Evolutionary conservation across 2,329 filamentous ascomycete species (phyloP), one percentile per base, ranked within the genome.

Genomic region (Colletotrichum caudatum): DNA sequence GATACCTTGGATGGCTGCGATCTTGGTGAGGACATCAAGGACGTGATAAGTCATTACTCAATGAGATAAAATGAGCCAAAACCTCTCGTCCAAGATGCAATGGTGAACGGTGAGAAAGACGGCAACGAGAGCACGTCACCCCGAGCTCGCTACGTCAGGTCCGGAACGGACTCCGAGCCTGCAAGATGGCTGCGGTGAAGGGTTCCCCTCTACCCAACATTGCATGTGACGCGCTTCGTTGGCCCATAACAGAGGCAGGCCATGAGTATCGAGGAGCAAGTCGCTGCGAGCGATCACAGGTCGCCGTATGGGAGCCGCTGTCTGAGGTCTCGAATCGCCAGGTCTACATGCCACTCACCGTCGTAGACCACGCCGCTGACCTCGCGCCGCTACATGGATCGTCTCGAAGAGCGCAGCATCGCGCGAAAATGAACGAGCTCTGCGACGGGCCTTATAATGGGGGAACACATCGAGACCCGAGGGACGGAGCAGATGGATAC

Each of bases 1-100:
- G 57, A 71, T 67, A 70, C 67, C 63, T 63, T 60, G 12, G 18
- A 50, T 54, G 14, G 20, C n/a, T 54, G 41, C 20, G 29, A 14
- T 33, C n/a, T 39, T 35, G 12, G n/a, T 9, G 11, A 26, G 18
- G 12, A 4, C 1, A 12, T 11, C 1, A 11, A 56, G 3, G 9
- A 3, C 18, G 9, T 20, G 9, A 20, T 11, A 1, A 33, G 33
- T 4, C 3, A 35, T 37, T 14, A 8, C 33, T 6, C 5, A 7
- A 62, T 53, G 46, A 62, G 16, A 53, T 48, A 8, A 26, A 39
- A 39, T 51, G 35, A 53, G 58, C 18, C 9, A 12, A 1, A 20
- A 1, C 3, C 6, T 8, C 11, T 23, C 20, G 11, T 23, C 4
- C 23, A 5, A 18, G 7, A 5, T 37, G 1, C 4, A 51, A 33